A percentile compares a stretch with the other conserved stretches of the same genome.
phyloP scores from a whole-genome alignment of 2,329 filamentous ascomycete species.

The Ophiostoma perfectum region DNA sequence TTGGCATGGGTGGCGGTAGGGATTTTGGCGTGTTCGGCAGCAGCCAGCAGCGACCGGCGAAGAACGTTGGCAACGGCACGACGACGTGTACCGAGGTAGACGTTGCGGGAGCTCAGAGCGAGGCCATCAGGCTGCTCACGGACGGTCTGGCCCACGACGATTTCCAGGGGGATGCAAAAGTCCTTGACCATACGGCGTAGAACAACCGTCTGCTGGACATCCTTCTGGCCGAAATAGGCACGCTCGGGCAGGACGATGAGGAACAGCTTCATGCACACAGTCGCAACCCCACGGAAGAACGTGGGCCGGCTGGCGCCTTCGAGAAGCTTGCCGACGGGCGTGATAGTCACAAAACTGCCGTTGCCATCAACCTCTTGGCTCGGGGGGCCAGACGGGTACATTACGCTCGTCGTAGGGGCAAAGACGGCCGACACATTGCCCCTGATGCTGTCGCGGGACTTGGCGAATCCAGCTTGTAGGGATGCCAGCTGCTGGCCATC shows the following conservation, averaged over 20 bases:
- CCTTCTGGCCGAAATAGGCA: slow-evolving; percentile 95
- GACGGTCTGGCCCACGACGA: slow-evolving; percentile 68
- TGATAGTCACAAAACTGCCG: slow-evolving; percentile 88
- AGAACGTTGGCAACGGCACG: slow-evolving; percentile 69
- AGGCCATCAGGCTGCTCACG: slow-evolving; percentile 72
- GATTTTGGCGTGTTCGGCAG: slow-evolving; percentile 47
- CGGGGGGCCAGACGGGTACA: slow-evolving; percentile 80
- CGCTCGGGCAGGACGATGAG: slow-evolving; percentile 72
- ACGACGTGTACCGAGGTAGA: slow-evolving; percentile 76
- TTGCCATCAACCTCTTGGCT: slow-evolving; percentile 67
- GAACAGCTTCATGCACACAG: slow-evolving; percentile 91
- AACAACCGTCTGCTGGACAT: slow-evolving; percentile 91
- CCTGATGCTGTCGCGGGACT: neutral
- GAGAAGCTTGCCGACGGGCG: slow-evolving; percentile 71
- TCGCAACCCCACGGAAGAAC: slow-evolving; percentile 94
- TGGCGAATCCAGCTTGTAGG: slow-evolving; percentile 56
- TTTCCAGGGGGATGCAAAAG: slow-evolving; percentile 70
- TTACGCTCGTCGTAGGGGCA: slow-evolving; percentile 71
- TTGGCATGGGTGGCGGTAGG: slow-evolving; percentile 43
- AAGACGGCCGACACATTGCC: slow-evolving; percentile 62
- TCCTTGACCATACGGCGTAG: slow-evolving; percentile 83
- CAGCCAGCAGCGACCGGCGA: slow-evolving; percentile 61
- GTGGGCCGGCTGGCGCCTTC: slow-evolving; percentile 84
- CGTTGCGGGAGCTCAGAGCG: slow-evolving; percentile 87
- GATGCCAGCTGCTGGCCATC: slow-evolving; percentile 63